phyloP scores from a whole-genome alignment of 768 basidiomycete genomes.

The Collybia mongolica region DNA sequence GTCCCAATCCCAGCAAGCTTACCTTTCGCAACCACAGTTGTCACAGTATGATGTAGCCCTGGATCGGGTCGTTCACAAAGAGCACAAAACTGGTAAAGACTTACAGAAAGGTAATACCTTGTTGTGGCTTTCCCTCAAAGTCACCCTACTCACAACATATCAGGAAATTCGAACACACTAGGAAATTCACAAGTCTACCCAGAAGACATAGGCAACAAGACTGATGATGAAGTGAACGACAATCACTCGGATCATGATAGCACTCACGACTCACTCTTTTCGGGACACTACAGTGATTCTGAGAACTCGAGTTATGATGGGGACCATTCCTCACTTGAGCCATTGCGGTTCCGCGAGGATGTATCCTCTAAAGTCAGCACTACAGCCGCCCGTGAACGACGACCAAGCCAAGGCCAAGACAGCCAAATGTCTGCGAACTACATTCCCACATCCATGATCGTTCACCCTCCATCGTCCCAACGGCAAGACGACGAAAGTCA shows the following conservation, averaged over 20 bases:
- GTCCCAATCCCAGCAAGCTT: conserved; percentile 14
- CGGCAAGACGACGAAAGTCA: background rate
- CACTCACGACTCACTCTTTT: background rate
- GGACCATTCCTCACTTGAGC: conserved; percentile 7
- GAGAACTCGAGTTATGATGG: conserved; percentile 7
- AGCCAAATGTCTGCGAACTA: background rate
- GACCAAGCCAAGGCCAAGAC: background rate
- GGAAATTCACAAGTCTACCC: too few relatives aligned
- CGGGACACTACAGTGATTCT: background rate
- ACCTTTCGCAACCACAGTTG: conserved; percentile 11
- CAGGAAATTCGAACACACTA: too few relatives aligned
- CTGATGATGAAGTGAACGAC: background rate
- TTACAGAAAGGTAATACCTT: too few relatives aligned
- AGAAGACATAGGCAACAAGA: too few relatives aligned
- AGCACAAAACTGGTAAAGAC: too few relatives aligned
- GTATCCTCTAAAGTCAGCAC: background rate
- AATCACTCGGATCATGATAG: conserved; percentile 1
- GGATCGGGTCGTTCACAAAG: too few relatives aligned
- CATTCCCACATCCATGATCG: background rate
- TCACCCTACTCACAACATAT: too few relatives aligned
- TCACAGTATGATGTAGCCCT: too few relatives aligned
- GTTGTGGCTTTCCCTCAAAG: too few relatives aligned
- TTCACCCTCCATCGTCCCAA: background rate
- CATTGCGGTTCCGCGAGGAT: background rate
- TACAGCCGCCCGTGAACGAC: background rate